Base-by-base conservation (phyloP, 441 rosid species). In the Breynia disticha region DNA sequence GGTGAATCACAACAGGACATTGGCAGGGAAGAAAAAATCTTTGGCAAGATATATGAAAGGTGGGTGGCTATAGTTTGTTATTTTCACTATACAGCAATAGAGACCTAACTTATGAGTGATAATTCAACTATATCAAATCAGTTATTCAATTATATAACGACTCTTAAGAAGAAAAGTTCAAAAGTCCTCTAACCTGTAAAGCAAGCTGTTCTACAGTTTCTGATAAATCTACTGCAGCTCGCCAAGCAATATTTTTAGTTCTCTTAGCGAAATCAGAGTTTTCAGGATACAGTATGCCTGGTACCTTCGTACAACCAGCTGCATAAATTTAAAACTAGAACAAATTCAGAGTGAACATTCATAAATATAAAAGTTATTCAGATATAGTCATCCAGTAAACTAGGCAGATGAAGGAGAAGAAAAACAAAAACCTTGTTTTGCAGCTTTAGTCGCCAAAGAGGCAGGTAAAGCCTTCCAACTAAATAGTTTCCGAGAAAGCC, bases 181-280 rank as follows among this genome's bases (percentile, higher is more conserved):
- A 7, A n/a, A 7, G 56, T 47, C 39, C 48, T 37, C 41, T 50
- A 64, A 93, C 99, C 90, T 79, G 97, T 46, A 89, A 70, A 54
- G 96, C 97, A 46, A 93, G 93, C 71, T 84, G 99, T 65, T 84
- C 94, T 13, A 69, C 70, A 68, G 76, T 83, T 16, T 70, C 73
- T 61, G 96, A 86, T 61, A 89, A 80, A 61, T 84, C 99, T 65
- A 93, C 97, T n/a, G 90, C 93, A 68, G 97, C 97, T 67, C 67
- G 76, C 99, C 99, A 93, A 49, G 84, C 75, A 50, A 83, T 68
- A 62, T 61, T 74, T 69, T 77, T 83, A 79, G 77, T 86, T 79
- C 99, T 84, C 84, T 73, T 86, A 39, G 93, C 80, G 18, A 76
- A 76, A 67, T 93, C 96, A 67, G 93, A 81, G 80, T 67, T 80